Evolutionary conservation across 441 rosid genomes (phyloP), one percentile per base, ranked within the genome.

Genomic region (Hypseocharis bilobata): DNA sequence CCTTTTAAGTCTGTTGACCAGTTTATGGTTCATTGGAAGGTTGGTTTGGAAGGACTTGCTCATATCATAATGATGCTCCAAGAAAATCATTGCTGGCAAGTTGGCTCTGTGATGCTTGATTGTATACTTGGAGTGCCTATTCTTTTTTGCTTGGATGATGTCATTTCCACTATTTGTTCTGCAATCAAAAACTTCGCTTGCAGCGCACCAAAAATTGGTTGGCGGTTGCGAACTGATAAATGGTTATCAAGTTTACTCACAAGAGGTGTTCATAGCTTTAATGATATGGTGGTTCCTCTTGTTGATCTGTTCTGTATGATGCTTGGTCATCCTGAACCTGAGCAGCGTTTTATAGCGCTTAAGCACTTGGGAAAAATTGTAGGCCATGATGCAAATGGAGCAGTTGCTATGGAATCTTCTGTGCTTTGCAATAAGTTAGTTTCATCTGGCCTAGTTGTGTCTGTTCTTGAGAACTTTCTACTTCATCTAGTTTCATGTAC

Each of bases 311-410:
- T 84, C 62, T 71, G 77, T 64, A 29, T 74, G 14, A 70, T 89
- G 80, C 81, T 89, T 63, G 78, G 83, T 70, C 88, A 86, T 83
- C 65, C 82, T 69, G 96, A 89, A 81, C 96, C 96, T 0, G 96
- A 89, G 75, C 96, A 89, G 70, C 86, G 92, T 11, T 71, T 80
- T 60, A 77, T 86, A 66, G 90, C 78, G 23, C 86, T 89, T 67
- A 85, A 70, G 74, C 85, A 83, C 75, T 76, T 89, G 70, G 85
- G 84, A 60, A 79, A 77, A 77, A 66, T 89, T 72, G 82, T 84
- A 8, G 88, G 90, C 76, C 88, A 80, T 76, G 90, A 82, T 68
- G 47, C 45, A 17, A 74, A 66, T 74, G 79, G 73, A 66, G 82
- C 76, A 75, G 67, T 67, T 42, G 65, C 63, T n/a, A 32, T 66